Conservation (phyloP, 2,329 filamentous ascomycete species). For the Aspergillus pseudonomiae region DNA sequence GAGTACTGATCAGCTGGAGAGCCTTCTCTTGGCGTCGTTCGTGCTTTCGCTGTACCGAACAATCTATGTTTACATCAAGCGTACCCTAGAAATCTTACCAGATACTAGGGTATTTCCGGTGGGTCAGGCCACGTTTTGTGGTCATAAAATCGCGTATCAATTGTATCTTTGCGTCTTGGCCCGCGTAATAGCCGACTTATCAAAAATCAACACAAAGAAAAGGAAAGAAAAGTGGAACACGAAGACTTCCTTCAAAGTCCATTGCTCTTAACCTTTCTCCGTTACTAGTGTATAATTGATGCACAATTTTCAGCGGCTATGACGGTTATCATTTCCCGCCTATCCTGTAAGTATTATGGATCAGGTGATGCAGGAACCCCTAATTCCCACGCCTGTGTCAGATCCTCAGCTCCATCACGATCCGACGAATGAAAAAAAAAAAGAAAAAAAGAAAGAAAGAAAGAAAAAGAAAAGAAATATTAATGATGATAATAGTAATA, state of each 20-base stretch:
- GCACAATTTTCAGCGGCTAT: too few relatives aligned
- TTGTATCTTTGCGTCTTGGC: background rate
- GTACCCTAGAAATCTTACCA: background rate
- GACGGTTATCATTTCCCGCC: too few relatives aligned
- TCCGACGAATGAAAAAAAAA: too few relatives aligned
- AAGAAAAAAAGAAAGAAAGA: background rate
- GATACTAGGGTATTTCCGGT: background rate
- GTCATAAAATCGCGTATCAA: rapidly evolving
- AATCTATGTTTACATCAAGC: too few relatives aligned
- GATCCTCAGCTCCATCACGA: background rate
- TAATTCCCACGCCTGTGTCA: background rate
- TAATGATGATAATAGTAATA: background rate
- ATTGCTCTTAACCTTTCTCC: background rate
- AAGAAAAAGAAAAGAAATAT: background rate
- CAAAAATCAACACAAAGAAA: background rate
- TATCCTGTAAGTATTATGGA: background rate
- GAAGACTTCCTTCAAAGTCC: background rate
- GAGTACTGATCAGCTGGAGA: background rate
- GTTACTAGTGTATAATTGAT: background rate
- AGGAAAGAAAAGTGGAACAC: background rate
- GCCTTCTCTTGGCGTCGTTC: background rate
- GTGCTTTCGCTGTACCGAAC: too few relatives aligned
- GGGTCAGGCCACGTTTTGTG: background rate
- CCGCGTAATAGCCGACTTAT: background rate
- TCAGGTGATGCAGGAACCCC: background rate